Percentiles rank a stretch among this genome's conserved stretches.
These are phyloP conservation scores for Zymoseptoria tritici DNA, from an alignment of 2,329 filamentous ascomycete genomes.

Conservation along the genomic window DNA sequence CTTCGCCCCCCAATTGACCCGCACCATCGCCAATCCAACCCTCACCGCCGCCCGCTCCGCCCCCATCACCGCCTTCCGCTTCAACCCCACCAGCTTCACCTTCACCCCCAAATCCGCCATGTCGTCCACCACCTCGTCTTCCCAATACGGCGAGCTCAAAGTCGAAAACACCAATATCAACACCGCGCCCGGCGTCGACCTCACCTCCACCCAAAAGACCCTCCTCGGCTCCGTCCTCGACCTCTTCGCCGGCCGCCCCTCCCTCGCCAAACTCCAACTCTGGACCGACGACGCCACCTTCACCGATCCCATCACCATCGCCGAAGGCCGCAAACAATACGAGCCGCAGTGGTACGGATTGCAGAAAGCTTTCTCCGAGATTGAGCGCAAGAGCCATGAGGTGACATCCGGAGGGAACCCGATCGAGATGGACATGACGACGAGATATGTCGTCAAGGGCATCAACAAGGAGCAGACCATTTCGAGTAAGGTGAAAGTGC, in stretches of 20 bases:
- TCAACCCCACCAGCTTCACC: background rate
- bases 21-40: constrained; percentile 1
- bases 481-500: constrained; percentile 42
- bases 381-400: constrained; percentile 47
- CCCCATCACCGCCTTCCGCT: background rate
- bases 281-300: constrained; percentile 55
- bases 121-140: constrained; percentile 15
- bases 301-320: constrained; percentile 52
- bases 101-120: constrained; percentile 9
- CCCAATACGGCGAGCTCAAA: constrained; percentile 29
- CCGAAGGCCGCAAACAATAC: constrained; percentile 48
- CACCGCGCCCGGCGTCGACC: constrained; percentile 44
- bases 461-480: constrained; percentile 46
- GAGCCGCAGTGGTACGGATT: constrained; percentile 54
- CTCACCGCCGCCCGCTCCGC: background rate
- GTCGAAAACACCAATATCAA: constrained; percentile 51
- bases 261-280: constrained; percentile 51
- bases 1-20: constrained; percentile 9
- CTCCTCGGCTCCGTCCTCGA: constrained; percentile 54
- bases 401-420: constrained; percentile 53
- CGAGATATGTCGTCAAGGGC: constrained; percentile 48
- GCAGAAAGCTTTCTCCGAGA: constrained; percentile 50
- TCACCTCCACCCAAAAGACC: constrained; percentile 46
- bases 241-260: constrained; percentile 54
- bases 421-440: constrained; percentile 49